Evolutionary conservation across 208 protist genomes (phyloP), one percentile per base, ranked within the genome.

Genomic region (Trypanosoma cruzi): DNA sequence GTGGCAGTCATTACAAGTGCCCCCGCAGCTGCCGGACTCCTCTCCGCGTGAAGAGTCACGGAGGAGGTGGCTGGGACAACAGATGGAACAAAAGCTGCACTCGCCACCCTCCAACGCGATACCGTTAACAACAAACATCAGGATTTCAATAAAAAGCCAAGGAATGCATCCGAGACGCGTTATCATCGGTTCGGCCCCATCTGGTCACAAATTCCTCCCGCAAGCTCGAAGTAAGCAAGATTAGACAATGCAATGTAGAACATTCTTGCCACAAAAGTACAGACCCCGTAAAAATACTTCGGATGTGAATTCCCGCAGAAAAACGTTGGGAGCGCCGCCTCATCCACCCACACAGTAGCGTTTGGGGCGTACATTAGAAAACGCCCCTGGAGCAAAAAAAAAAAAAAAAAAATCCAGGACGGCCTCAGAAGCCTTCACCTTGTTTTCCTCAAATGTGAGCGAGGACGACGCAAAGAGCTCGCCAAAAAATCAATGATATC

Each of bases 171-270:
- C n/a, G n/a, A n/a, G n/a, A n/a, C n/a, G n/a, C n/a, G n/a, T n/a
- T n/a, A n/a, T n/a, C n/a, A n/a, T n/a, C n/a, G n/a, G n/a, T n/a
- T n/a, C n/a, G n/a, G n/a, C n/a, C n/a, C n/a, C n/a, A n/a, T n/a
- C n/a, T n/a, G n/a, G n/a, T n/a, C n/a, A n/a, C n/a, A n/a, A n/a
- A n/a, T n/a, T n/a, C n/a, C n/a, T n/a, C n/a, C n/a, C n/a, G n/a
- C n/a, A n/a, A 90, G 84, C 10, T 88, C 89, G 60, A 94, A 83
- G 64, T 71, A 88, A 42, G 76, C 57, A 0, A 31, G 5, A 50
- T 71, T 34, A n/a, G 85, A 81, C 26, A 32, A 16, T 14, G 52
- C 32, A 32, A 57, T 57, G 52, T 57, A 16, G 4, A 57, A 29
- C 13, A 31, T 2, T 57, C 32, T 57, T 13, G 48, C 32, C 8